Conservation (phyloP, 176 grass and related monocot genomes). For the Dactylis glomerata region DNA sequence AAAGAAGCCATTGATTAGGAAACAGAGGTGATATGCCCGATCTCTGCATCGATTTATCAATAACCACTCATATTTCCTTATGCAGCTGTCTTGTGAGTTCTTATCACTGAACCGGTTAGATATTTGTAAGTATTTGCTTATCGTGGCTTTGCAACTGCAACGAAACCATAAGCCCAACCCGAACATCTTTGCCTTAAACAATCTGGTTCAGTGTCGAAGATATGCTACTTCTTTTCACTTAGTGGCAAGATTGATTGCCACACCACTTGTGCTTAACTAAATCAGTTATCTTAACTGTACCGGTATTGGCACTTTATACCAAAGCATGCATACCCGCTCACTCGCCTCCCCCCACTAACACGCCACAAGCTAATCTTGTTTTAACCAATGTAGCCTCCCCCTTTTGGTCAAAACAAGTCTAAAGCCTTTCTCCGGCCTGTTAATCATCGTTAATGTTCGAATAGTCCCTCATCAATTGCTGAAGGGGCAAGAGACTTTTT, state of each 20-base stretch:
- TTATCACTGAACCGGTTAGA: neutral
- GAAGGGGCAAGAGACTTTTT: neutral
- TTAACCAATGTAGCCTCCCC: constrained; percentile 16
- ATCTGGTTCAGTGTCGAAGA: constrained; percentile 32
- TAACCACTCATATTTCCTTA: neutral
- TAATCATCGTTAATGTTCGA: neutral
- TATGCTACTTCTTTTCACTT: constrained; percentile 49
- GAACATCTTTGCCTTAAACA: constrained; percentile 39
- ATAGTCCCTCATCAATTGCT: neutral
- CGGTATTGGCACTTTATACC: constrained; percentile 41
- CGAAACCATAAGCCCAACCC: constrained; percentile 17
- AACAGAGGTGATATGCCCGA: too few species aligned
- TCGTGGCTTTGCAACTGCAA: constrained; percentile 18
- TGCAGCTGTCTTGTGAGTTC: neutral
- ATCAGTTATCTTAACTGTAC: constrained; percentile 29
- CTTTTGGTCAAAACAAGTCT: constrained; percentile 33
- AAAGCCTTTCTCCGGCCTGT: neutral
- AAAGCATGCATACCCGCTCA: constrained; percentile 29
- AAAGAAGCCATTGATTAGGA: too few species aligned
- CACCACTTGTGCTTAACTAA: constrained; percentile 44
- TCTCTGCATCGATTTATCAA: neutral
- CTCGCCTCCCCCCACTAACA: constrained; percentile 13
- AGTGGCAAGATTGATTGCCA: constrained; percentile 55
- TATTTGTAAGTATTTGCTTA: constrained; percentile 15
- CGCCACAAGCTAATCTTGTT: constrained; percentile 20